Base-by-base conservation (phyloP, 345 rosid genomes). In the Reutealis trisperma region DNA sequence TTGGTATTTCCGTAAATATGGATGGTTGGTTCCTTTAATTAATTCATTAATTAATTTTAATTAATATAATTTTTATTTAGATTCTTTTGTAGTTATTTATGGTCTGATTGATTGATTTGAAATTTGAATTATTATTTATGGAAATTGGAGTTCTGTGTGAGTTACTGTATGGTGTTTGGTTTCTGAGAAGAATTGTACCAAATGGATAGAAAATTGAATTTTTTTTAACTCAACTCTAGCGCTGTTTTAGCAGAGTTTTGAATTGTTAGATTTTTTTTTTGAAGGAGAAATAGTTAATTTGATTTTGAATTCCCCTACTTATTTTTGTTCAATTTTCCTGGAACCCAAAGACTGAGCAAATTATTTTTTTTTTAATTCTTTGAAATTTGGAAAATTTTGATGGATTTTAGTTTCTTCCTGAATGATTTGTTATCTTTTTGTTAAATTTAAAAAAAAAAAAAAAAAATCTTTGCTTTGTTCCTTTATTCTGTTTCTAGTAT, bases 161-260 rank as follows among this genome's bases (percentile, higher is more conserved):
- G 75, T 81, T 75, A 37, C 60, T 63, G 18, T 76, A 41, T 61
- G 70, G 30, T 63, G 85, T 81, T 79, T 79, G 83, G 80, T 67
- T 83, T 80, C 83, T 67, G 74, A 55, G 71, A 80, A 84, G 82
- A 52, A 54, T 18, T 75, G 75, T 63, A 74, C 70, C 81, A 25
- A 73, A 73, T 66, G 59, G 3, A 11, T 10, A 19, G 52, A 63
- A 18, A 67, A 68, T 37, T 69, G 16, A 49, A 66, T 52, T 77
- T 55, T 77, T 55, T 54, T 66, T 15, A 34, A 19, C 18, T 7
- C 6, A 45, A 24, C 19, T 24, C 57, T 67, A 24, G 60, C 47
- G 58, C 47, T 51, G 45, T 6, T 47, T 16, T 54, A 13, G 54
- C 21, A 25, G 22, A 62, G 22, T n/a, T n/a, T 15, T n/a, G 22